phyloP scores from a whole-genome alignment of 306 rosid genomes.

The Luffa aegyptiaca region DNA sequence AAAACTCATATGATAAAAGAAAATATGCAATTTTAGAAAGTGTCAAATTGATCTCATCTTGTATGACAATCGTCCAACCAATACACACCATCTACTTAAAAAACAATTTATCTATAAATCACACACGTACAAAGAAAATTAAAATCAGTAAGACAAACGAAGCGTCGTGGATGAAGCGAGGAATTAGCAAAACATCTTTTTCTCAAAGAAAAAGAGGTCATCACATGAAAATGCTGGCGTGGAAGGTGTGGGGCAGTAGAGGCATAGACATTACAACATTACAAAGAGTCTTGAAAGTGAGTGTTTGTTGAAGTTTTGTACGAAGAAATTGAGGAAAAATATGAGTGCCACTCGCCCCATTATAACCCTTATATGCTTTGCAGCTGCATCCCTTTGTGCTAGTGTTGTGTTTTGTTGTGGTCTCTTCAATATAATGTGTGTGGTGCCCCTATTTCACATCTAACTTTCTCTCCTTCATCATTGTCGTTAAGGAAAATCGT shows the following conservation, averaged over 20 bases:
- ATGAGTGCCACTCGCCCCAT: background rate
- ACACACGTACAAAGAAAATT: too few species aligned
- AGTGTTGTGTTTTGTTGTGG: background rate
- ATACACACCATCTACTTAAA: too few species aligned
- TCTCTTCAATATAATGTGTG: background rate
- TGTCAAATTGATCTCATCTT: background rate
- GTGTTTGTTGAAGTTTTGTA: background rate
- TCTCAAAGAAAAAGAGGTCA: too few species aligned
- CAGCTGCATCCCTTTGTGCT: background rate
- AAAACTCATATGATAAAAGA: too few species aligned
- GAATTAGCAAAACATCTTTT: too few species aligned
- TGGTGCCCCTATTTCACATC: background rate
- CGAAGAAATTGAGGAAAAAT: background rate
- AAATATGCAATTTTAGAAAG: too few species aligned
- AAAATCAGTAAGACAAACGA: too few species aligned
- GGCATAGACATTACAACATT: background rate
- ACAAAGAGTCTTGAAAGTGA: background rate
- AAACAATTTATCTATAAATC: too few species aligned
- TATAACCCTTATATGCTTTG: background rate
- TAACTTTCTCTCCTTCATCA: background rate
- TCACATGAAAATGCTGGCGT: background rate
- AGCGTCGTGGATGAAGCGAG: too few species aligned
- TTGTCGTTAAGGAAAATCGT: background rate
- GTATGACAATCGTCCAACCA: too few species aligned
- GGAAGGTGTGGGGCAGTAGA: background rate